Conservation (phyloP, 768 basidiomycete species). For the Pleurotus platypus region DNA sequence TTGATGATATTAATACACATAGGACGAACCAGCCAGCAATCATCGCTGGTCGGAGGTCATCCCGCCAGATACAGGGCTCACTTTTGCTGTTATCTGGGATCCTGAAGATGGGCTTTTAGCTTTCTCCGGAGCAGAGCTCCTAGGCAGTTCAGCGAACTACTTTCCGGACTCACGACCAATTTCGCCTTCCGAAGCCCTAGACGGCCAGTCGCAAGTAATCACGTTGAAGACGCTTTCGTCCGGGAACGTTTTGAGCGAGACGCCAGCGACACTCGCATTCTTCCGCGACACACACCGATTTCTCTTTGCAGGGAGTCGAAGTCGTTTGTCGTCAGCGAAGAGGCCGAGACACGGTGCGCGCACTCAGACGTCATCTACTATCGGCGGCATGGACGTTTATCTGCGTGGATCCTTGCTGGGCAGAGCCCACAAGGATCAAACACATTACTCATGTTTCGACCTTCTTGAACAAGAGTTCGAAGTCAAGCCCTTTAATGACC, state of each 20-base stretch:
- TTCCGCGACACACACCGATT: slow-evolving; percentile 22
- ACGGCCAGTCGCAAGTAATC: slow-evolving; percentile 21
- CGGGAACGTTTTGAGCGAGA: slow-evolving; percentile 5
- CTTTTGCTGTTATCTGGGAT: slow-evolving; percentile 60
- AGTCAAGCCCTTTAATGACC: slow-evolving; percentile 18
- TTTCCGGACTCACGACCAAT: slow-evolving; percentile 6
- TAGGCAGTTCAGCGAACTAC: slow-evolving; percentile 21
- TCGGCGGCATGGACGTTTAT: slow-evolving; percentile 34
- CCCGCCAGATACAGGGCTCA: slow-evolving; percentile 52
- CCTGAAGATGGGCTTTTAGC: slow-evolving; percentile 53
- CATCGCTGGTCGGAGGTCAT: slow-evolving; percentile 55
- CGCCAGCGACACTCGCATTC: slow-evolving; percentile 20
- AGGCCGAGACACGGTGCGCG: not conserved
- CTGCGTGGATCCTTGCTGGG: slow-evolving; percentile 25
- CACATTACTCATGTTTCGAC: slow-evolving; percentile 26
- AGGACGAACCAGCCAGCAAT: not conserved
- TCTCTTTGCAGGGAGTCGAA: slow-evolving; percentile 4
- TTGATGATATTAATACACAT: no score
- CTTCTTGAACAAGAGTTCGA: slow-evolving; percentile 16
- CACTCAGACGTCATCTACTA: slow-evolving; percentile 35
- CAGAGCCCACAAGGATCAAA: slow-evolving; percentile 16
- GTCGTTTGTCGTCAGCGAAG: slow-evolving; percentile 1
- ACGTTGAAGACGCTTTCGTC: slow-evolving; percentile 18
- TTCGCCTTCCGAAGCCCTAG: slow-evolving; percentile 23
- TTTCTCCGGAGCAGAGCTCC: slow-evolving; percentile 49